Evolutionary conservation across 2,329 filamentous ascomycete species (phyloP).

Genomic region (Arthrinium phaeospermum): DNA sequence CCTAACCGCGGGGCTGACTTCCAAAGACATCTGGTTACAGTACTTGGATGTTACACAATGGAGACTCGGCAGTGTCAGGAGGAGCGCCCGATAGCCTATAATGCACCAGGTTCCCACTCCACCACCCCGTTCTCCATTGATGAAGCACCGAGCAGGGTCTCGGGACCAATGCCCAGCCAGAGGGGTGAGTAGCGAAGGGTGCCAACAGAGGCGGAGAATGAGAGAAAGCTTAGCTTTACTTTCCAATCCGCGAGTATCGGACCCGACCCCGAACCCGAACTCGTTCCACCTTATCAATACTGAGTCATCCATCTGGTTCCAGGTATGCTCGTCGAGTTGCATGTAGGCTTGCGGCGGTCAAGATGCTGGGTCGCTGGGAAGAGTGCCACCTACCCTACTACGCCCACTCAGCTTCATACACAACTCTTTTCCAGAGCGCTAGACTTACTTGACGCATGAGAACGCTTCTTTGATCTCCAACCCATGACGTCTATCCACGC

Average conservation of each 20-base stretch:
- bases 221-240: background rate
- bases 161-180: background rate
- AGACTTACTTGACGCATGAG: background rate
- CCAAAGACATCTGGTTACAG: background rate
- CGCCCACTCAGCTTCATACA: background rate
- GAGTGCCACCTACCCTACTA: background rate
- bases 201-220: background rate
- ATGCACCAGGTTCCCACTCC: background rate
- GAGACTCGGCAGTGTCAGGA: slow-evolving; percentile 13
- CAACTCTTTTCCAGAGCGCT: background rate
- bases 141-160: background rate
- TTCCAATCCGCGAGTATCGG: background rate
- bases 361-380: background rate
- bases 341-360: background rate
- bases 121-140: background rate
- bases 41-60: background rate
- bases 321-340: background rate
- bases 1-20: background rate
- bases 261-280: background rate
- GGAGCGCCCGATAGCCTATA: background rate
- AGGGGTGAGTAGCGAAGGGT: slow-evolving; percentile 1
- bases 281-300: background rate
- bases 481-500: background rate
- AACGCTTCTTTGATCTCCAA: background rate
- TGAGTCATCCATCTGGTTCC: background rate